Conservation (phyloP, 2,329 filamentous ascomycete genomes). For the Sporothrix pallida region DNA sequence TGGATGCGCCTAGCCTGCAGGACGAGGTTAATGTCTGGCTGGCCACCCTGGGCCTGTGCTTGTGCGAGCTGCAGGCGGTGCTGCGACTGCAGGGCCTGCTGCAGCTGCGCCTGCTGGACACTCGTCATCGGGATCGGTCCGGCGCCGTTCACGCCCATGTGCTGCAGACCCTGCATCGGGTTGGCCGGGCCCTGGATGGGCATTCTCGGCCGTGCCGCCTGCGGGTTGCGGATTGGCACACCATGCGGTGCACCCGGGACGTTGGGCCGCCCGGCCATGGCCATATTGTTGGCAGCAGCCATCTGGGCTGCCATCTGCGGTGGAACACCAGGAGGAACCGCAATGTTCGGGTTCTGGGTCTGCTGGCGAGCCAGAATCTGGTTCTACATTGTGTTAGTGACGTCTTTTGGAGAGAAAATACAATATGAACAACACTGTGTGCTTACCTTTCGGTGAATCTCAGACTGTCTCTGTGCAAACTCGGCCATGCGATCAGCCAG, state of each 20-base stretch:
- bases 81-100: conserved; percentile 59
- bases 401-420: not conserved
- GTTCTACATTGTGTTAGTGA: conserved; percentile 39
- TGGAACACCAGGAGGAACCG: conserved; percentile 40
- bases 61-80: conserved; percentile 62
- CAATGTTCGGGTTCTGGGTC: conserved; percentile 33
- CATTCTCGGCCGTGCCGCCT: conserved; percentile 59
- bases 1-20: conserved; percentile 70
- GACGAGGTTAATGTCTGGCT: conserved; percentile 61
- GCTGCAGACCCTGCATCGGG: conserved; percentile 36
- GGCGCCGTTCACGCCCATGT: conserved; percentile 49
- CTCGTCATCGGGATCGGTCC: conserved; percentile 66
- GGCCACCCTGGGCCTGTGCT: conserved; percentile 41
- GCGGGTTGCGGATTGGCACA: conserved; percentile 50
- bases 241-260: conserved; percentile 49
- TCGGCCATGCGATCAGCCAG: conserved; percentile 65
- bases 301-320: conserved; percentile 52
- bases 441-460: conserved; percentile 60
- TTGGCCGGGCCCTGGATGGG: conserved; percentile 60
- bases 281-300: conserved; percentile 44
- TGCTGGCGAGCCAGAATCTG: conserved; percentile 37
- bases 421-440: conserved; percentile 38
- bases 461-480: conserved; percentile 65
- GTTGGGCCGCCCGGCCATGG: conserved; percentile 50
- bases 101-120: conserved; percentile 71